Evolutionary conservation across 345 rosid genomes (phyloP), one percentile per base, ranked within the genome.

Genomic region (Clarkia xantiana): DNA sequence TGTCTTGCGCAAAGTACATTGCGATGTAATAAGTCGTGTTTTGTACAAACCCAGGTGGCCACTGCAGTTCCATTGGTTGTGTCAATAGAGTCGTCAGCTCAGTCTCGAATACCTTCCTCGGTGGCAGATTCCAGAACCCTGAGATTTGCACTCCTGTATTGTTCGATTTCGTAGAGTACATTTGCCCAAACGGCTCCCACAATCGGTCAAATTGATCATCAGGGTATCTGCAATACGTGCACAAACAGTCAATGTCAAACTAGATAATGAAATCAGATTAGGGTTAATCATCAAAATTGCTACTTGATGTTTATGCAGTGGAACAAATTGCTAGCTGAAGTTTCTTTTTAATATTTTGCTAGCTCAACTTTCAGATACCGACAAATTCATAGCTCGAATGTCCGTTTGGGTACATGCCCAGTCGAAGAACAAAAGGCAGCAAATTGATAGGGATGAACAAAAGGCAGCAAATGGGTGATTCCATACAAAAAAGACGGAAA

Each of bases 41-140:
- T 10, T 18, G 40, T 44, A 86, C 81, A 0, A 71, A 54, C 49
- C 53, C 70, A 13, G 66, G 72, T 0, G 94, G 96, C 94, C 98
- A 91, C 11, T 48, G 72, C 54, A 91, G 67, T 65, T 78, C 80
- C 73, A 80, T 40, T 15, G 70, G 60, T 46, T 68, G 69, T 39
- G 57, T 52, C 38, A 51, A 65, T 3, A 48, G 47, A 40, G 70
- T 58, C 49, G 73, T 68, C 62, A 91, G 45, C 55, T 69, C 93
- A 0, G 76, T 71, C 53, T 91, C 80, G 53, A 86, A 91, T 53
- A 84, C 74, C 72, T 73, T 84, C 15, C 59, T 44, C 23, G 96
- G 93, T 5, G 98, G 98, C 2, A 71, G 73, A 64, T 91, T 91
- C 98, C 98, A 91, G 61, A 91, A 78, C 58, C 94, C 87, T 18